Evolutionary conservation across 768 basidiomycete genomes (phyloP).

Genomic region (Porpolomopsis calyptriformis): DNA sequence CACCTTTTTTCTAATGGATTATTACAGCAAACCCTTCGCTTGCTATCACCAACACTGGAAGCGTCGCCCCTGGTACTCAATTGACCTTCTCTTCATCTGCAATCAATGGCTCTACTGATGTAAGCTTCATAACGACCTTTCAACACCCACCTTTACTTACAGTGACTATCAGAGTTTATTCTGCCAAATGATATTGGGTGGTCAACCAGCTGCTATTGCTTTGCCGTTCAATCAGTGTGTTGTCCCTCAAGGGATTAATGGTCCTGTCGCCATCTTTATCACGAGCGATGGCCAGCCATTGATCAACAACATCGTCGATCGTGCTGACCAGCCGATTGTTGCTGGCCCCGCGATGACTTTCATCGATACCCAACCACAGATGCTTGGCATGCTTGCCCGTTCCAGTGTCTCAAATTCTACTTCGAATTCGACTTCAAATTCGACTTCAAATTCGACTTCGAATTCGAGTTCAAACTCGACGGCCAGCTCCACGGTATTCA

Average conservation of each 20-base stretch:
- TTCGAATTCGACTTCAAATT: slow-evolving; percentile 15
- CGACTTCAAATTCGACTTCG: slow-evolving; percentile 6
- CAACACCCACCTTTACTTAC: slow-evolving; percentile 7
- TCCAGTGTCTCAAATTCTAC: slow-evolving; percentile 3
- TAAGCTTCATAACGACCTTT: slow-evolving; percentile 24
- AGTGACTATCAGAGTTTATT: slow-evolving; percentile 33
- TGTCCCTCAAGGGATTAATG: slow-evolving; percentile 58
- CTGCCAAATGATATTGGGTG: slow-evolving; percentile 72
- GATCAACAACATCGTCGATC: slow-evolving; percentile 47
- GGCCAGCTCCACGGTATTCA: slow-evolving; percentile 15
- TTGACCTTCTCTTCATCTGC: slow-evolving; percentile 51
- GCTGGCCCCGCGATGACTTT: slow-evolving; percentile 64
- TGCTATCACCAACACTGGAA: slow-evolving; percentile 49
- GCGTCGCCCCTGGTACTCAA: slow-evolving; percentile 43
- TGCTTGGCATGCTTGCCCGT: slow-evolving; percentile 37
- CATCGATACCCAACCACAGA: slow-evolving; percentile 48
- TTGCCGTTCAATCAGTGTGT: slow-evolving; percentile 51
- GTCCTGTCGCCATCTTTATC: slow-evolving; percentile 64
- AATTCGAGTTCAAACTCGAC: slow-evolving; percentile 16
- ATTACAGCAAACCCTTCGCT: slow-evolving; percentile 51
- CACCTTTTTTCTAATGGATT: neutral
- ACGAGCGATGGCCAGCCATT: slow-evolving; percentile 55
- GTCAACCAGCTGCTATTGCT: slow-evolving; percentile 39
- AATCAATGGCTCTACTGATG: slow-evolving; percentile 37
- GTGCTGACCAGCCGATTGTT: slow-evolving; percentile 41